Percentiles rank a stretch among this genome's conserved stretches.
Conservation (phyloP, 202 grass and related monocot genomes). For the Saccharum hybrid region DNA sequence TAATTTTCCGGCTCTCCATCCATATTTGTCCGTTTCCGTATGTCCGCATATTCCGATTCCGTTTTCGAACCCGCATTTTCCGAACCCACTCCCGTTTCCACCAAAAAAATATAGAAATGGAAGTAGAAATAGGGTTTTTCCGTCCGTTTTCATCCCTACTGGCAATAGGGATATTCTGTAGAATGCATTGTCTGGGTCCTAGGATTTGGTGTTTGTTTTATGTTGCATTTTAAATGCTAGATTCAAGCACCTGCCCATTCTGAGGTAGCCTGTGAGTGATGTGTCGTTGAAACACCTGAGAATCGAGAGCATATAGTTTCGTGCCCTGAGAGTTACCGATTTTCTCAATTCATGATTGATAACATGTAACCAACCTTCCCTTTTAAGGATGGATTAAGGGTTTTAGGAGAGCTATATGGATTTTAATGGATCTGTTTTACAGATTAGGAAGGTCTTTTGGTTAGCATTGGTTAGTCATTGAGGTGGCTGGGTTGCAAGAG, state of each 20-base stretch:
- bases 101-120: no score
- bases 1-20: no score
- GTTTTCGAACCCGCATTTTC: no score
- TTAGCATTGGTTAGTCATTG: neutral
- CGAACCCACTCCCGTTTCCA: no score
- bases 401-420: neutral
- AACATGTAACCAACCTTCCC: neutral
- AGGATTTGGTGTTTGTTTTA: conserved; percentile 2
- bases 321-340: neutral
- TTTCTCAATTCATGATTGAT: neutral
- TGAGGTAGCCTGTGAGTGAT: neutral
- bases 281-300: neutral
- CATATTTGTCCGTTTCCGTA: no score
- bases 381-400: neutral
- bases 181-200: neutral
- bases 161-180: neutral
- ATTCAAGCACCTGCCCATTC: neutral
- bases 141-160: no score
- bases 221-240: neutral
- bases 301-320: neutral
- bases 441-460: neutral
- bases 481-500: neutral
- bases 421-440: neutral
- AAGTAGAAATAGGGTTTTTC: no score
- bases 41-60: no score